Base-by-base conservation (phyloP, 2,329 filamentous ascomycete species). In the Tolypocladium ovalisporum region DNA sequence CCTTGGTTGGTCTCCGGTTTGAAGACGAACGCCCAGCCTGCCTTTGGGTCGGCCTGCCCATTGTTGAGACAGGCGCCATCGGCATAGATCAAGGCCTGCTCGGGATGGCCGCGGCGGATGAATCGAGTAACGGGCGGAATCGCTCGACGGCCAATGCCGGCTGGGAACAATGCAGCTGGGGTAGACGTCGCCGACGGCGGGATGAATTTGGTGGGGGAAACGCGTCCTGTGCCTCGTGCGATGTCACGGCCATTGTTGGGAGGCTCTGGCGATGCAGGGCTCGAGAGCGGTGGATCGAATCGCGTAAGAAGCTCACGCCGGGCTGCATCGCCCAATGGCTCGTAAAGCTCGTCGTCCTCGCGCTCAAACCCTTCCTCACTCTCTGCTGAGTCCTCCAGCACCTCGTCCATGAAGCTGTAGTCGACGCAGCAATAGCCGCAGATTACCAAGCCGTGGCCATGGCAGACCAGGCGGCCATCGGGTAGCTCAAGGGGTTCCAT, bases 21-120 rank as follows among this genome's bases (percentile, higher is more conserved):
- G 54, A 66, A 60, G 22, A 71, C 64, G 51, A 76, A 68, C 0
- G 69, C 70, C 68, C 75, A 79, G 44, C 74, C 75, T 3, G 70
- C 76, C 57, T 58, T 62, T 0, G 73, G 63, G 27, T 73, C 64
- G 1, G 36, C 24, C 42, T 67, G 58, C 17, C 75, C 76, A 57
- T 79, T 78, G 36, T 72, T 62, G 1, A 71, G 56, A 58, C 77
- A 81, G 0, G 75, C 70, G 3, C 78, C 77, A 58, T 78, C 75
- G 0, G 72, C 73, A 60, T 71, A 76, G 42, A 78, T 67, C 24
- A 81, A 70, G n/a, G 71, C 19, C 10, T 40, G 22, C 22, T 37
- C 35, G 19, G 15, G 39, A 10, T 63, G 37, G 13, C 57, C 27
- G 15, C 37, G 54, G 34, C 32, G 13, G n/a, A 66, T 22, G n/a